Evolutionary conservation across 768 basidiomycete species (phyloP).

Genomic region (Collybiopsis confluens): DNA sequence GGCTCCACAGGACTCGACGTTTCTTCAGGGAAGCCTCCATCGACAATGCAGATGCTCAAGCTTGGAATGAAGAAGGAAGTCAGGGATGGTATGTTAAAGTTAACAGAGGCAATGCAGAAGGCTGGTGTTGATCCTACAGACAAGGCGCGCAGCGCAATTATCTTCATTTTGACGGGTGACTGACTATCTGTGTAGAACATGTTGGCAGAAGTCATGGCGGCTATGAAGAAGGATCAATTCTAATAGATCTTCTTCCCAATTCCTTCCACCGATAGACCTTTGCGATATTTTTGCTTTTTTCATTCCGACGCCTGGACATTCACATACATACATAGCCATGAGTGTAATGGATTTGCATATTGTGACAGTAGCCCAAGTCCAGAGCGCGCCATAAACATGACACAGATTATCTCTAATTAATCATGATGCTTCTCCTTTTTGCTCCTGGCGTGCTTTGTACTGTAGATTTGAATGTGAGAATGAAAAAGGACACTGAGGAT

Average conservation of each 20-base stretch:
- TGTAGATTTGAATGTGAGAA: constrained; percentile 21
- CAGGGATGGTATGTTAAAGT: constrained; percentile 37
- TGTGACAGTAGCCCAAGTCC: constrained; percentile 7
- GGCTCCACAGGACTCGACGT: constrained; percentile 42
- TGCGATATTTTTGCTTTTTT: neutral
- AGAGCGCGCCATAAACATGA: neutral
- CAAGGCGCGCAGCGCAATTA: constrained; percentile 3
- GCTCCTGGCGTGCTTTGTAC: constrained; percentile 65
- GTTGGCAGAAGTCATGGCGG: constrained; percentile 5
- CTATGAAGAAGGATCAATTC: constrained; percentile 2
- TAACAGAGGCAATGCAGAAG: constrained; percentile 48
- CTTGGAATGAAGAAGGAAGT: constrained; percentile 52
- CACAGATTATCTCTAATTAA: constrained; percentile 7
- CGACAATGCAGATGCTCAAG: constrained; percentile 49
- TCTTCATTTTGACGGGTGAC: neutral
- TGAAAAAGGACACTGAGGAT: neutral
- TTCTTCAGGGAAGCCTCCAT: constrained; percentile 37
- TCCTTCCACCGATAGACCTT: too few species aligned
- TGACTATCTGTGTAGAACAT: neutral
- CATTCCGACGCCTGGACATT: neutral
- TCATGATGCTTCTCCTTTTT: constrained; percentile 43
- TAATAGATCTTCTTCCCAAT: neutral
- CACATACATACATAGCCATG: neutral
- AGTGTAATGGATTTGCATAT: constrained; percentile 10
- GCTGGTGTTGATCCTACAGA: constrained; percentile 49